phyloP scores from a whole-genome alignment of 202 grass and related monocot genomes.

The Elaeis oleifera region DNA sequence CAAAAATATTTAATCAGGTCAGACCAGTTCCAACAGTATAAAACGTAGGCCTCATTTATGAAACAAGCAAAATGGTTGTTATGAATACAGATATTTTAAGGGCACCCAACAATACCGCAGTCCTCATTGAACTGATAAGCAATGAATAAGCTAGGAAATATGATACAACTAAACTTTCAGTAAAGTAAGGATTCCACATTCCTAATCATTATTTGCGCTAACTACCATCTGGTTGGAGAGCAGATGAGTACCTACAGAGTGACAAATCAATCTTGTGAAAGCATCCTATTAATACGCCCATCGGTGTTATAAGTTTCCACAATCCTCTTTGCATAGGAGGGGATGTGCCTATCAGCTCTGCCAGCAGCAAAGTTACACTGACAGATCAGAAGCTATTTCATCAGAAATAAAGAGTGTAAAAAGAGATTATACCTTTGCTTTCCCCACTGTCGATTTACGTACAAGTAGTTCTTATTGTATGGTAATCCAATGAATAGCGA shows the following conservation, averaged over 20 bases:
- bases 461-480: conserved; percentile 83
- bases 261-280: conserved; percentile 16
- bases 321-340: conserved; percentile 76
- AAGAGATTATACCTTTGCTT: conserved; percentile 39
- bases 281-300: conserved; percentile 51
- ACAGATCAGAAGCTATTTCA: background rate
- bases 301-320: conserved; percentile 66
- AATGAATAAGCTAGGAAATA: too few species aligned
- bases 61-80: too few species aligned
- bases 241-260: background rate
- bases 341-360: conserved; percentile 78
- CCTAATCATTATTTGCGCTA: too few species aligned
- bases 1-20: too few species aligned
- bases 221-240: too few species aligned
- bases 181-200: too few species aligned
- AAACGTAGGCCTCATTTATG: too few species aligned
- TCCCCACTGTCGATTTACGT: conserved; percentile 70
- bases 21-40: too few species aligned
- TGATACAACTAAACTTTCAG: too few species aligned
- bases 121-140: too few species aligned
- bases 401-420: background rate
- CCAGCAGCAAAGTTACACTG: background rate
- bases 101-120: too few species aligned
- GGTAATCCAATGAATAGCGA: conserved; percentile 90
- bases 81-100: too few species aligned